phyloP scores from a whole-genome alignment of 2,329 filamentous ascomycete species.

The Aspergillus spinulosporus region DNA sequence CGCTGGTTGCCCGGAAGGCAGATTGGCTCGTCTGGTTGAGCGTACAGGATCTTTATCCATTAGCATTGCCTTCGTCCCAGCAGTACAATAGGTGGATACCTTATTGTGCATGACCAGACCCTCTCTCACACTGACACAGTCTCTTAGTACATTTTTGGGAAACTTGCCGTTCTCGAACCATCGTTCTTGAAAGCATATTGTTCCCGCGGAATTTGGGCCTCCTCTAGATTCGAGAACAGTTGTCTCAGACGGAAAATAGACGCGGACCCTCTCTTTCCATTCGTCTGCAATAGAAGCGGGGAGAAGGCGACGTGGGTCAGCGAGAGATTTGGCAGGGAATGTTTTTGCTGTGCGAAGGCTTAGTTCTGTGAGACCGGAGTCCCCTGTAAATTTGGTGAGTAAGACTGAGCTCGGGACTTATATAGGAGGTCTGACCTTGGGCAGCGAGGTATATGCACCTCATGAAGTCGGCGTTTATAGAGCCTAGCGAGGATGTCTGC shows the following conservation, averaged over 20 bases:
- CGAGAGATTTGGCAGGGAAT: constrained; percentile 27
- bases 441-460: constrained; percentile 59
- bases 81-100: constrained; percentile 46
- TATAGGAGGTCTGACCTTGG: constrained; percentile 45
- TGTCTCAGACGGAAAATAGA: constrained; percentile 77
- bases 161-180: constrained; percentile 73
- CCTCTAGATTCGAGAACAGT: constrained; percentile 68
- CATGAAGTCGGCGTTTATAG: constrained; percentile 68
- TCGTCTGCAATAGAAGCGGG: constrained; percentile 33
- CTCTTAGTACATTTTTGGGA: constrained; percentile 68
- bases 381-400: constrained; percentile 36
- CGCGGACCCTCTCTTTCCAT: constrained; percentile 59
- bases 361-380: constrained; percentile 49
- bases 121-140: constrained; percentile 69
- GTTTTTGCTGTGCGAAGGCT: constrained; percentile 37
- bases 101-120: constrained; percentile 90
- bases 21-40: constrained; percentile 30
- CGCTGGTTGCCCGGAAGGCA: constrained; percentile 22
- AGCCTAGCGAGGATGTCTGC: constrained; percentile 78
- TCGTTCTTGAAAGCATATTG: constrained; percentile 73
- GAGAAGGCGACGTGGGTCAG: constrained; percentile 48
- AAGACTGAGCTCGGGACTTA: neutral
- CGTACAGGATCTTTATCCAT: constrained; percentile 35
- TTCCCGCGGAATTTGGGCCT: constrained; percentile 68
- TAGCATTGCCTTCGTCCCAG: neutral